Conservation (phyloP, 177 flowering plant species). For the Vitis hybrid region DNA sequence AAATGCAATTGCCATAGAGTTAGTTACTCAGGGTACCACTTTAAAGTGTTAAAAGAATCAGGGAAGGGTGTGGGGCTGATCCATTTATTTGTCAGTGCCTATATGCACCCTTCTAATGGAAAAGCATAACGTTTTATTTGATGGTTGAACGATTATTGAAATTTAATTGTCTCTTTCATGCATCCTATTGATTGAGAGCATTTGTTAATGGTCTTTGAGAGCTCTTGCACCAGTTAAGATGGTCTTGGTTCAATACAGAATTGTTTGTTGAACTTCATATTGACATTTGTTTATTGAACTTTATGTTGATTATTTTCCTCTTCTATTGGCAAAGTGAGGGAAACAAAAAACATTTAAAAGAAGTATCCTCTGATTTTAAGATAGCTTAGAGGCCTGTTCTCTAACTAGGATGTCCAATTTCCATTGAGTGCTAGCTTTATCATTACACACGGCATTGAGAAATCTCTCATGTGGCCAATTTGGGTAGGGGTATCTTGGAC, state of each 20-base stretch:
- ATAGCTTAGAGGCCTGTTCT: not conserved
- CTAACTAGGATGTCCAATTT: not conserved
- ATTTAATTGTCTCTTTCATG: not conserved
- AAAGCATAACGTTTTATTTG: not conserved
- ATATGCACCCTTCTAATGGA: not conserved
- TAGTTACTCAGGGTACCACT: not conserved
- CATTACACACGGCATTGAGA: not conserved
- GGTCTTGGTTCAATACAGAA: not conserved
- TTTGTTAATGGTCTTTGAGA: not conserved
- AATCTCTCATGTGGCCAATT: not conserved
- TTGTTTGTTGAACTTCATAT: not conserved
- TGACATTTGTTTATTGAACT: not conserved
- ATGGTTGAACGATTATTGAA: not conserved
- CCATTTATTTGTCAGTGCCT: not conserved
- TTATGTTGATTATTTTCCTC: not conserved
- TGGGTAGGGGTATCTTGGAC: too few relatives aligned
- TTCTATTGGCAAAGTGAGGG: not conserved
- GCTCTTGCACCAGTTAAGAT: not conserved
- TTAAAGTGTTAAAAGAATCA: not conserved
- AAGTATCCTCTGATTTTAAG: not conserved
- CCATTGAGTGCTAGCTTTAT: not conserved
- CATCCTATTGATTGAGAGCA: not conserved
- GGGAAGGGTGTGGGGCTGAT: not conserved
- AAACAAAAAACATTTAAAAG: not conserved
- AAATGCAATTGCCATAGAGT: too few relatives aligned